Evolutionary conservation across 345 rosid species (phyloP), one percentile per base, ranked within the genome.

Genomic region (Kandelia obovata): DNA sequence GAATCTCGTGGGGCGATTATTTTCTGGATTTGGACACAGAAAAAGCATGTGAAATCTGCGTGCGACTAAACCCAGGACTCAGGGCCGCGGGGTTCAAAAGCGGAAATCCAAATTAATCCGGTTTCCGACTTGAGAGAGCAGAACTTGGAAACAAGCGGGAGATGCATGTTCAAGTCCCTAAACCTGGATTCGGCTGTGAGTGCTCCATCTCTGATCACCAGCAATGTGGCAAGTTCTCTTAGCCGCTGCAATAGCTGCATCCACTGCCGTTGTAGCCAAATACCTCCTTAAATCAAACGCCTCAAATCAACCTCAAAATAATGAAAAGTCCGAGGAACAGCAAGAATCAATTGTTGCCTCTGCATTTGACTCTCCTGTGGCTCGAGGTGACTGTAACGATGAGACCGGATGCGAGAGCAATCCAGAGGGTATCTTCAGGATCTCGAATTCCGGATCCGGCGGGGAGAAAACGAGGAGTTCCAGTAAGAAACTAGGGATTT

Each of bases 151-250:
- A 61, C 35, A 68, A 68, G 64, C 68, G 71, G 73, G 65, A 74
- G 63, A 10, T 0, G 17, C 21, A 46, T 34, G 62, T 32, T 3
- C 3, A 13, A 43, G 49, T 43, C 17, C 2, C 5, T 13, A 43
- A 43, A 3, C 49, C 19, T 3, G 49, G 49, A 13, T 16, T 5
- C 19, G 49, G 49, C 17, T 43, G 19, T 43, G 49, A 3, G 49
- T 43, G 28, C 16, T 8, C 59, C 30, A 10, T 56, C 59, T 25
- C 28, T 27, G 5, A 25, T 23, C 39, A 23, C 19, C 66, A 21
- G 52, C 26, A 56, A 92, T 90, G 96, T 92, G 95, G 98, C 96
- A 90, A 70, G 72, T 82, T 62, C 80, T 92, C 34, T 20, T 92
- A 25, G 92, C 90, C 3, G 95, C 90, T 32, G 91, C 88, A 20